Conservation (phyloP, 2,329 filamentous ascomycete species). For the Zymoseptoria brevis region DNA sequence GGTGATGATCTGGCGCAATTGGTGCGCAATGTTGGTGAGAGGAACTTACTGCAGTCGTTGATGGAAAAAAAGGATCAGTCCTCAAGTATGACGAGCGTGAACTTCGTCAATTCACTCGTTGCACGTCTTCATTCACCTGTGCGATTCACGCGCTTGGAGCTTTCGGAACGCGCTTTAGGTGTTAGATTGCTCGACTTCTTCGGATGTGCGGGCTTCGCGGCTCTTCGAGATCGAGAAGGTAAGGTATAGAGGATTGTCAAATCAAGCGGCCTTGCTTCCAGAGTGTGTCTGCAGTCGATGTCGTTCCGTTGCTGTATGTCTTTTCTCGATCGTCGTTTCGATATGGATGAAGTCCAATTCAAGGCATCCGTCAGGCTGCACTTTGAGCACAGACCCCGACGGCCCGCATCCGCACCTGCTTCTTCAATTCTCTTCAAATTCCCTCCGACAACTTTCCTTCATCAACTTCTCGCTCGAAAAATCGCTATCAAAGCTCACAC, state of each 20-base stretch:
- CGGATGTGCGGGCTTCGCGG: not conserved
- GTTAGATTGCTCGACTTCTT: not conserved
- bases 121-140: not conserved
- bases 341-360: not conserved
- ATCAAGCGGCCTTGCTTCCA: not conserved
- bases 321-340: not conserved
- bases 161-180: not conserved
- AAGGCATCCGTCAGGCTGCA: not conserved
- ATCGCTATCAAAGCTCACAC: constrained; percentile 99
- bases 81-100: not conserved
- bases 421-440: constrained; percentile 1
- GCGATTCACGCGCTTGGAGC: not conserved
- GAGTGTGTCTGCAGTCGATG: not conserved
- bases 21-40: not conserved
- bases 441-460: constrained; percentile 30
- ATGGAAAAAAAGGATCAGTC: not conserved
- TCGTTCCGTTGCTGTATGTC: not conserved
- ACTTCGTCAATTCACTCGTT: not conserved
- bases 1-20: not conserved
- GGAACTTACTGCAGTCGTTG: not conserved
- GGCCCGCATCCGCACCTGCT: not conserved
- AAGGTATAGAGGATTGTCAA: not conserved
- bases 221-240: no score
- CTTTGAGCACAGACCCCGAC: not conserved
- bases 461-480: constrained; percentile 92